These are phyloP conservation scores for Pluteus cervinus DNA, from an alignment of 768 basidiomycete species.

Conservation along the genomic window DNA sequence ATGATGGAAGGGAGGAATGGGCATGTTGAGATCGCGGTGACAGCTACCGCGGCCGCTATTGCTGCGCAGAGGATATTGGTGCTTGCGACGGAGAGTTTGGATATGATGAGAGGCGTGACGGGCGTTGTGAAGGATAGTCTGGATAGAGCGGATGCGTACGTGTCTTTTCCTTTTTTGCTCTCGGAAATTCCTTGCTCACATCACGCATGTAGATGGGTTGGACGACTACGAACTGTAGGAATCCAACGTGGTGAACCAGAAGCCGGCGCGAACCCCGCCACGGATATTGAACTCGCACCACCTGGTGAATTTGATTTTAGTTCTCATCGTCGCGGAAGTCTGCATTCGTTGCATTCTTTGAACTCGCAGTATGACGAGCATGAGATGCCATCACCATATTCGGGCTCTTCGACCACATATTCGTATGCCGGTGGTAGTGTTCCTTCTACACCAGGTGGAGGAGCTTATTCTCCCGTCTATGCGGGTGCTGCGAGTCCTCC, in stretches of 20 bases:
- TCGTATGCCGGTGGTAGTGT: conserved; percentile 21
- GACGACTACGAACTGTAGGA: conserved; percentile 71
- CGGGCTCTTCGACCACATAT: conserved; percentile 22
- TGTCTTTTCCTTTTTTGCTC: conserved; percentile 14
- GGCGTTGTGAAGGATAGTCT: conserved; percentile 82
- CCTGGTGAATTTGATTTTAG: conserved; percentile 9
- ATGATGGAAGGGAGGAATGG: conserved; percentile 7
- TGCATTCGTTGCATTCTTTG: conserved; percentile 7
- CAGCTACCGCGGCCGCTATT: conserved; percentile 53
- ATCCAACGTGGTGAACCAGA: conserved; percentile 46
- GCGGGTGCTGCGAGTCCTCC: conserved; percentile 3
- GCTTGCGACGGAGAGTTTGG: conserved; percentile 85
- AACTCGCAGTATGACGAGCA: conserved; percentile 12
- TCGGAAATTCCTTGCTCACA: conserved; percentile 1
- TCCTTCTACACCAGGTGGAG: conserved; percentile 26
- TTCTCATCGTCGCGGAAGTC: conserved; percentile 16
- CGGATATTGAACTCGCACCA: conserved; percentile 1
- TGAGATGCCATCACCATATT: conserved; percentile 18
- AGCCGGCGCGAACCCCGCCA: conserved; percentile 13
- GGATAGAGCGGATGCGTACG: conserved; percentile 81
- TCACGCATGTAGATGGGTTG: conserved; percentile 61
- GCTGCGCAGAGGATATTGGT: conserved; percentile 79
- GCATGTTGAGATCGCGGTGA: conserved; percentile 14
- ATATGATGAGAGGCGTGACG: conserved; percentile 90
- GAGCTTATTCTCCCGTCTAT: conserved; percentile 15